phyloP scores from a whole-genome alignment of 345 rosid species.

The Psidium friedrichsthalianum region DNA sequence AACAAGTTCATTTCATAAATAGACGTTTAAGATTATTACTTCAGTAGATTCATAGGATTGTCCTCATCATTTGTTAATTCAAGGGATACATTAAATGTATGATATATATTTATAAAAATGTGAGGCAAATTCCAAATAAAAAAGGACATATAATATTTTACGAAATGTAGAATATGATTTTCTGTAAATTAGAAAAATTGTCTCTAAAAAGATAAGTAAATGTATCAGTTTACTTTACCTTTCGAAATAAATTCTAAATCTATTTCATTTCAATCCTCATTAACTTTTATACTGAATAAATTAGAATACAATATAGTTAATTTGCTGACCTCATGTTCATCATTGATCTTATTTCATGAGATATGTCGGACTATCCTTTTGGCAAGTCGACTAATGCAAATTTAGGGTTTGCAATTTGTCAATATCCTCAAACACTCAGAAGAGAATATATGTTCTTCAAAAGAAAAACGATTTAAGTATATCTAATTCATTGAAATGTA shows the following conservation, averaged over 20 bases:
- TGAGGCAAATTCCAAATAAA: not conserved
- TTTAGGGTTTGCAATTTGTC: not conserved
- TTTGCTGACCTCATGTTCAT: not conserved
- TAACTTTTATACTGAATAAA: not conserved
- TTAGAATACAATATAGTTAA: not conserved
- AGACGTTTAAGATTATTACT: not conserved
- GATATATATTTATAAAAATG: not conserved
- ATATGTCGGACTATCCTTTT: not conserved
- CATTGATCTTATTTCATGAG: not conserved
- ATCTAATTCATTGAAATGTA: not conserved
- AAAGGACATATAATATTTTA: not conserved
- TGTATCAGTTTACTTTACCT: not conserved
- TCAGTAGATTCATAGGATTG: not conserved
- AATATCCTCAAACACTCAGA: not conserved
- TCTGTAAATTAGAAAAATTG: not conserved
- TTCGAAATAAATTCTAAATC: not conserved
- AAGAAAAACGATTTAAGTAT: not conserved
- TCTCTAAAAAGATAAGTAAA: not conserved
- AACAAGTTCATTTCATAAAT: not conserved
- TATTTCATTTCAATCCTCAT: not conserved
- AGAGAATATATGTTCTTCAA: not conserved
- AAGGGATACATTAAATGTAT: not conserved
- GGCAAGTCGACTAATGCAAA: not conserved
- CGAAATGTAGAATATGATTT: not conserved
- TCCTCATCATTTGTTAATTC: not conserved